A percentile compares a stretch with the other conserved stretches of the same genome.
Evolutionary conservation across 352 stramenopile genomes (phyloP).

Genomic region (Pythium angustatum): DNA sequence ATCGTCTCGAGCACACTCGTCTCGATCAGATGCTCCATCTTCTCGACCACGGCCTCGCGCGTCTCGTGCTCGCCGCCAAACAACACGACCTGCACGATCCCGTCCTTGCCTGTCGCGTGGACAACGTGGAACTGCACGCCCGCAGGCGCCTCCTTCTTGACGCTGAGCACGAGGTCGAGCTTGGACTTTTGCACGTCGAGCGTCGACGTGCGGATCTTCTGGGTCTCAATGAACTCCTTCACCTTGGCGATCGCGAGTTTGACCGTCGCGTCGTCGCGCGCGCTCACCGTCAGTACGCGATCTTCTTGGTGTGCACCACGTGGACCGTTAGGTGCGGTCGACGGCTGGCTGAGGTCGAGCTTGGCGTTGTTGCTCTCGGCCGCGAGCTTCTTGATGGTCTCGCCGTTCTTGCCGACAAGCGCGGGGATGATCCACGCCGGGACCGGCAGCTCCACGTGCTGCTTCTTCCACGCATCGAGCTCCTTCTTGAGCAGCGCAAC

Average conservation of each 20-base stretch:
- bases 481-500: constrained; percentile 47
- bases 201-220: constrained; percentile 51
- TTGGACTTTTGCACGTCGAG: constrained; percentile 46
- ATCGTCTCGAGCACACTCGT: constrained; percentile 56
- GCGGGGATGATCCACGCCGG: constrained; percentile 65
- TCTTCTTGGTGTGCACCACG: constrained; percentile 18
- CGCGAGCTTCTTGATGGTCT: constrained; percentile 77
- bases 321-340: constrained; percentile 6
- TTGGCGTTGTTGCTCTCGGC: constrained; percentile 53
- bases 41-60: constrained; percentile 60
- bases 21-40: constrained; percentile 59
- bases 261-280: constrained; percentile 61
- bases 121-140: constrained; percentile 61
- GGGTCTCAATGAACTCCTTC: constrained; percentile 48
- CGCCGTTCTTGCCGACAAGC: constrained; percentile 72
- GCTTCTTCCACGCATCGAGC: constrained; percentile 60
- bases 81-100: constrained; percentile 50
- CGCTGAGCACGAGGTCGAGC: constrained; percentile 54
- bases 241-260: constrained; percentile 60
- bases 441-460: constrained; percentile 67
- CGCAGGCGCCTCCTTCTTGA: constrained; percentile 45
- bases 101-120: constrained; percentile 38
- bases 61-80: constrained; percentile 55
- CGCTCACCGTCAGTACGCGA: constrained; percentile 66
- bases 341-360: constrained; percentile 49